Evolutionary conservation across 148 eudicot genomes (phyloP).

Genomic region (Fagopyrum esculentum): DNA sequence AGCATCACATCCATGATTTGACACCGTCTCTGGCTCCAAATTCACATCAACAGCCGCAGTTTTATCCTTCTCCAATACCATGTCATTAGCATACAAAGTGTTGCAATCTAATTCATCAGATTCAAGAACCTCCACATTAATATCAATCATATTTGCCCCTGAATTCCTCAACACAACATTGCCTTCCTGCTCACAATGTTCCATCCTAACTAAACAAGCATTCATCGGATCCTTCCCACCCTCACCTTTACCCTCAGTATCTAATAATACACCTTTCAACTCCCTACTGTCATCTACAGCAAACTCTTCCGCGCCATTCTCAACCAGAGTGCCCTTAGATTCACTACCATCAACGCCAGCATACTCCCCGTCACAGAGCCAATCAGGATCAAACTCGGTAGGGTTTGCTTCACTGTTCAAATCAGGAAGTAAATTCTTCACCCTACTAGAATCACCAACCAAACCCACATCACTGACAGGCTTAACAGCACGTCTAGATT

Average conservation of each 20-base stretch:
- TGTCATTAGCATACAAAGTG: not conserved
- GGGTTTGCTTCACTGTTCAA: not conserved
- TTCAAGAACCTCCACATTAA: slow-evolving; percentile 4
- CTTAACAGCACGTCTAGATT: slow-evolving; percentile 11
- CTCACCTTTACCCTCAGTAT: slow-evolving; percentile 2
- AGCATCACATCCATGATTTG: slow-evolving; percentile 3
- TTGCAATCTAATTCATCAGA: not conserved
- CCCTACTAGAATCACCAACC: slow-evolving; percentile 13
- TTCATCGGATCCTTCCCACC: not conserved
- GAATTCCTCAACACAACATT: slow-evolving; percentile 1
- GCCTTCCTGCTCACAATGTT: not conserved
- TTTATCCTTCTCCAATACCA: not conserved
- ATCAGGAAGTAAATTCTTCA: slow-evolving; percentile 1
- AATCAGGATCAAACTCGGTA: not conserved
- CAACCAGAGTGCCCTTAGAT: not conserved
- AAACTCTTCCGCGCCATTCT: not conserved
- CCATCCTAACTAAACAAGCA: not conserved
- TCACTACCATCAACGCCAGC: slow-evolving; percentile 8
- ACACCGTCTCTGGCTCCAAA: not conserved
- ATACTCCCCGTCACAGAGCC: not conserved
- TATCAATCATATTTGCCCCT: not conserved
- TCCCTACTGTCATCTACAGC: not conserved
- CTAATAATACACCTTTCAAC: not conserved
- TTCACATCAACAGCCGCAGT: not conserved
- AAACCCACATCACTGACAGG: not conserved